Evolutionary conservation across 2,329 filamentous ascomycete genomes (phyloP), one percentile per base, ranked within the genome.

Genomic region (Didymella keratinophila): DNA sequence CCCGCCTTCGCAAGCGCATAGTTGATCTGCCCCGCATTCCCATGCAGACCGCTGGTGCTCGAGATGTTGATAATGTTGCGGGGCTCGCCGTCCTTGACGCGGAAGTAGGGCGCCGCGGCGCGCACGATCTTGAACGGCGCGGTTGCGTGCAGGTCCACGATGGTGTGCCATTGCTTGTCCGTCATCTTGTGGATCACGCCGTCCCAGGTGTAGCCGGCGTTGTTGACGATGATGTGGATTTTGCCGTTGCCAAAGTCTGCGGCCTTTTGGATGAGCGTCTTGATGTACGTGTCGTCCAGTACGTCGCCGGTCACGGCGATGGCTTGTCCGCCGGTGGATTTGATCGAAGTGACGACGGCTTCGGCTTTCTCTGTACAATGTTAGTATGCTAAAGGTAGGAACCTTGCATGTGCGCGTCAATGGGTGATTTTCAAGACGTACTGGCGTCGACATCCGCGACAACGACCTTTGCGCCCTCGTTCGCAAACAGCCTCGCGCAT

Each of bases 171-270:
- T 83, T 96, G 92, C 80, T 91, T 91, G 81, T 96, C 91, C 16
- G 88, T 90, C 83, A 92, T 94, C 83, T 95, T 96, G 83, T 96
- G 91, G 66, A 96, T 92, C 37, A 96, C 92, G 7, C 89, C 93
- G 76, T 97, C 93, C 91, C 92, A 96, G 0, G 93, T 96, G 79
- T 92, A 96, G 41, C 92, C 92, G 0, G 92, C 93, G 75, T 96
- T 96, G 79, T 96, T 96, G 59, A 96, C 90, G 56, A 96, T 89
- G 74, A 95, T 90, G 77, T 96, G 90, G 62, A 97, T 93, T 82
- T 96, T 96, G 71, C 92, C 92, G 64, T 84, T 81, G 58, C 93
- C 93, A 72, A 96, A 96, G 46, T 88, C 89, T 1, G 91, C 92
- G 0, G 92, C 84, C 71, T 87, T 86, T 72, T 87, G 82, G 25